These are phyloP conservation scores for Larix sibirica DNA, from an alignment of 83 land plant genomes.

Conservation along the genomic window DNA sequence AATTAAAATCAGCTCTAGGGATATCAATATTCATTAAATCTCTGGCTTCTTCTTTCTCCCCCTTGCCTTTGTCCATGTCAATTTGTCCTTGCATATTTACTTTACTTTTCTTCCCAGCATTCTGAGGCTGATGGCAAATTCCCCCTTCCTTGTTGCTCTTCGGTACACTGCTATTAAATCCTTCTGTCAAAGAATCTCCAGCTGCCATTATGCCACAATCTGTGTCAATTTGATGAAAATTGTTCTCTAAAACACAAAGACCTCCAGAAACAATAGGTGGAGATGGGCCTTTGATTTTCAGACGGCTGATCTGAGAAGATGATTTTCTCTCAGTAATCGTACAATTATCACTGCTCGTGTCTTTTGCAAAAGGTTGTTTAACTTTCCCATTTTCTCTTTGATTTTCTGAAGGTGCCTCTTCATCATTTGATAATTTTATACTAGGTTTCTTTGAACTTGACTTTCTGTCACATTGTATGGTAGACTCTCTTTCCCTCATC, in stretches of 20 bases:
- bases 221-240: background rate
- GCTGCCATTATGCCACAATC: background rate
- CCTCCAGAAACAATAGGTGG: background rate
- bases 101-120: background rate
- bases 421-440: too few relatives aligned
- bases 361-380: too few relatives aligned
- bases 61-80: background rate
- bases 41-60: background rate
- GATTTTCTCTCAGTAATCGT: too few relatives aligned
- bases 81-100: background rate
- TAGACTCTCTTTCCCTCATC: too few relatives aligned
- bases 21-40: background rate
- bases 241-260: background rate
- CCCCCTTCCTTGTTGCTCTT: background rate
- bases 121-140: background rate
- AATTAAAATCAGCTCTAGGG: background rate
- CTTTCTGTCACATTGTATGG: background rate
- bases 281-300: slow-evolving; percentile 9
- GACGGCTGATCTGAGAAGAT: background rate
- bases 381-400: background rate
- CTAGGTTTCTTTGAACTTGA: background rate
- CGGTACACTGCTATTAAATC: background rate
- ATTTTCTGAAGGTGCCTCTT: background rate
- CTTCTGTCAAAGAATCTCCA: background rate
- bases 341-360: too few relatives aligned